Evolutionary conservation across 164 flowering plant species (phyloP).

Genomic region (Vitis cinerea): DNA sequence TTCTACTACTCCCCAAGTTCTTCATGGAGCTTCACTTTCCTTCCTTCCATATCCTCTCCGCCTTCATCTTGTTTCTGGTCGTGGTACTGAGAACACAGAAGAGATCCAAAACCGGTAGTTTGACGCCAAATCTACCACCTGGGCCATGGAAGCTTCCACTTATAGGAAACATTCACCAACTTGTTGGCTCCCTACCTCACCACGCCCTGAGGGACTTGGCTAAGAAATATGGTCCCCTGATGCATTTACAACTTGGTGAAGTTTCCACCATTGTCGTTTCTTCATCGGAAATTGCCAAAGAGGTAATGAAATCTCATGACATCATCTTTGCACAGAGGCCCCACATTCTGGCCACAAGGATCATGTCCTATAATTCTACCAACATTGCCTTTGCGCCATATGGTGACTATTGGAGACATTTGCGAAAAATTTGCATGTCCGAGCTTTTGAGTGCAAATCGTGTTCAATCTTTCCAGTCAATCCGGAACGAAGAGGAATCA

Average conservation of each 20-base stretch:
- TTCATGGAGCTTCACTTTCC: slow-evolving; percentile 5
- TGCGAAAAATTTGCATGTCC: slow-evolving; percentile 31
- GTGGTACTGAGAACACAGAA: slow-evolving; percentile 1
- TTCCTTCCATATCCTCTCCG: slow-evolving; percentile 1
- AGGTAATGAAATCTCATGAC: slow-evolving; percentile 43
- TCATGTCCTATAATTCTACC: slow-evolving; percentile 28
- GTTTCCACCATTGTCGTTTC: slow-evolving; percentile 37
- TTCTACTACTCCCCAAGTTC: background rate
- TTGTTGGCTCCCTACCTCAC: slow-evolving; percentile 33
- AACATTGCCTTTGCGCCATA: slow-evolving; percentile 38
- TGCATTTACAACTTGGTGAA: slow-evolving; percentile 45
- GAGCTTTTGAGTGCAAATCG: slow-evolving; percentile 37
- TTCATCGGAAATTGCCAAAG: slow-evolving; percentile 38
- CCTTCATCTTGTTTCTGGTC: slow-evolving; percentile 9
- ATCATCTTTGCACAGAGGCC: slow-evolving; percentile 31
- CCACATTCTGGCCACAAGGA: slow-evolving; percentile 9
- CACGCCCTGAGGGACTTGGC: slow-evolving; percentile 33
- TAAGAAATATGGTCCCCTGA: slow-evolving; percentile 41
- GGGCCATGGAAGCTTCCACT: slow-evolving; percentile 43
- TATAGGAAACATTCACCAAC: slow-evolving; percentile 39
- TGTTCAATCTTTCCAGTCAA: slow-evolving; percentile 30
- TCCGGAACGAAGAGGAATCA: slow-evolving; percentile 35
- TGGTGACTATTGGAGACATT: slow-evolving; percentile 48
- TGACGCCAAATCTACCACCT: slow-evolving; percentile 24
- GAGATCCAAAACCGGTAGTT: slow-evolving; percentile 1